Conservation (phyloP, 495 filamentous ascomycete genomes). For the Lentithecium fluviatile region DNA sequence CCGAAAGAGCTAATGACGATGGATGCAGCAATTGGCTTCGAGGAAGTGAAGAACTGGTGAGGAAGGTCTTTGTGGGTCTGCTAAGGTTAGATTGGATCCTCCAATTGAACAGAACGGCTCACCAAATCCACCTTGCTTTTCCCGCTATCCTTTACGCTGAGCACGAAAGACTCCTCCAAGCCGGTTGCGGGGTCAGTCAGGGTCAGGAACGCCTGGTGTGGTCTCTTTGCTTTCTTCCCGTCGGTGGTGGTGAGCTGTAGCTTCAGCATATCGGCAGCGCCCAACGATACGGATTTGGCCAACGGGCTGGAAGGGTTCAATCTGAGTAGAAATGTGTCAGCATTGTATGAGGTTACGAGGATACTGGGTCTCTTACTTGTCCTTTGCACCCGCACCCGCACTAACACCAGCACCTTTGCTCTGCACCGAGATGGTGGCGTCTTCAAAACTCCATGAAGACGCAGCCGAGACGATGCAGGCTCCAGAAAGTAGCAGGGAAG, state of each 20-base stretch:
- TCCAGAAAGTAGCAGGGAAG: conserved; percentile 41
- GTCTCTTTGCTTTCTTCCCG: conserved; percentile 70
- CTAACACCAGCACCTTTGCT: conserved; percentile 67
- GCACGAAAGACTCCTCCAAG: conserved; percentile 84
- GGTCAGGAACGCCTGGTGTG: conserved; percentile 90
- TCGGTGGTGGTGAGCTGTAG: conserved; percentile 78
- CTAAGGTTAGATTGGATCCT: conserved; percentile 35
- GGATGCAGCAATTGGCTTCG: conserved; percentile 67
- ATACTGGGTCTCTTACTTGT: conserved; percentile 55
- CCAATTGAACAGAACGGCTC: conserved; percentile 40
- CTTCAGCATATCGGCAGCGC: conserved; percentile 72
- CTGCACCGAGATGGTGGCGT: conserved; percentile 76
- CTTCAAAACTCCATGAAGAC: conserved; percentile 79
- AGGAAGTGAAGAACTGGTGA: conserved; percentile 68
- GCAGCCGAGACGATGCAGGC: conserved; percentile 51
- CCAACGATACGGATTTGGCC: conserved; percentile 62
- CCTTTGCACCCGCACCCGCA: conserved; percentile 62
- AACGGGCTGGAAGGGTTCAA: conserved; percentile 63
- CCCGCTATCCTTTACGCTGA: conserved; percentile 81
- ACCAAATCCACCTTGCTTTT: conserved; percentile 84
- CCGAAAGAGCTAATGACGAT: conserved; percentile 88
- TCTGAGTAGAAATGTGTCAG: conserved; percentile 47
- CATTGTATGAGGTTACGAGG: conserved; percentile 1
- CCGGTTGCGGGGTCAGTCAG: conserved; percentile 70
- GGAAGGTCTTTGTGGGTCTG: conserved; percentile 91